Percentiles rank a stretch among this genome's conserved stretches.
phyloP scores from a whole-genome alignment of 2,329 filamentous ascomycete species.

The Fusarium guadeloupense region DNA sequence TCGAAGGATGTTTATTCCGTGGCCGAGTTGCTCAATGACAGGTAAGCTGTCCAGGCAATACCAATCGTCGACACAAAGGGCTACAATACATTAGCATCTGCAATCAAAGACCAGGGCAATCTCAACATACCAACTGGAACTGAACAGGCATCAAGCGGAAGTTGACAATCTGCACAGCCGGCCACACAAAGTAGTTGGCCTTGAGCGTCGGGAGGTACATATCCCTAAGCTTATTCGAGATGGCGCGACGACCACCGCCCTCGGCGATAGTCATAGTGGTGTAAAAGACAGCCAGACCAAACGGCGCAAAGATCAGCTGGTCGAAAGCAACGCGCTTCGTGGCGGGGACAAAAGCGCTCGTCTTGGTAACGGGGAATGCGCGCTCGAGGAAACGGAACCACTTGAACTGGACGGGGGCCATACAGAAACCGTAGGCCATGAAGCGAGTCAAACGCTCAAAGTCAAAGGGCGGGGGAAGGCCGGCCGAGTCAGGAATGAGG shows the following conservation, averaged over 20 bases:
- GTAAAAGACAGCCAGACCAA: slow-evolving; percentile 89
- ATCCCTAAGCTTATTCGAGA: slow-evolving; percentile 86
- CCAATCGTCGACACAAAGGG: slow-evolving; percentile 95
- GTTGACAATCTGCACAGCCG: slow-evolving; percentile 94
- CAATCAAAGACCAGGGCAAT: no score
- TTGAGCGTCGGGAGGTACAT: slow-evolving; percentile 95
- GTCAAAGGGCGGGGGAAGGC: slow-evolving; percentile 84
- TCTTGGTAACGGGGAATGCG: slow-evolving; percentile 86
- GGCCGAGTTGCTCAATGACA: slow-evolving; percentile 88
- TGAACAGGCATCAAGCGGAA: slow-evolving; percentile 95
- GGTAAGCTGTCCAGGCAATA: slow-evolving; percentile 97
- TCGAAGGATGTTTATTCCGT: slow-evolving; percentile 62
- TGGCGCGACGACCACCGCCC: slow-evolving; percentile 83
- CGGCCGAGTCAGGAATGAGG: slow-evolving; percentile 69
- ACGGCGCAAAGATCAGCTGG: slow-evolving; percentile 91
- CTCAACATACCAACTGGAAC: slow-evolving; percentile 85
- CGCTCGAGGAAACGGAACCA: slow-evolving; percentile 91
- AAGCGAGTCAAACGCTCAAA: slow-evolving; percentile 94
- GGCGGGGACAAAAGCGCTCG: slow-evolving; percentile 76
- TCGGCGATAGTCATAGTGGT: slow-evolving; percentile 96
- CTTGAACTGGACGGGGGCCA: slow-evolving; percentile 94
- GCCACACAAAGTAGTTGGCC: slow-evolving; percentile 96
- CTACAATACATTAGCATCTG: slow-evolving; percentile 56
- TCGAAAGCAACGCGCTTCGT: slow-evolving; percentile 92
- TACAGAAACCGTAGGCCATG: slow-evolving; percentile 96